Conservation (phyloP, 768 basidiomycete genomes). For the Rubroboletus satanas region DNA sequence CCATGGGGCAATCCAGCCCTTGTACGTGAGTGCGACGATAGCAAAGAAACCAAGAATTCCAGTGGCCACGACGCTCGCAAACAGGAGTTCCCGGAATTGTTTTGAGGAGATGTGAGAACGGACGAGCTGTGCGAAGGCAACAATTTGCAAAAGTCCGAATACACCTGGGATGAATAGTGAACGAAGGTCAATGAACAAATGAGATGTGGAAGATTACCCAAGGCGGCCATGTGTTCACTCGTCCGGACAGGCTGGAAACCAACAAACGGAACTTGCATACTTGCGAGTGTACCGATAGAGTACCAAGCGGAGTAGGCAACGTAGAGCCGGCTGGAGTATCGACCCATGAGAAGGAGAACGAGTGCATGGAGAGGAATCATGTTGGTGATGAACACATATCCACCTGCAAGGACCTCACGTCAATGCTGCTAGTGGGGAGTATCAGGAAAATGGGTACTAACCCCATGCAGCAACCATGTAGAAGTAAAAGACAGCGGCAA, state of each 20-base stretch:
- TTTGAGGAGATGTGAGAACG: constrained; percentile 85
- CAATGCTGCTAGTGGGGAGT: neutral
- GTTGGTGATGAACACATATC: constrained; percentile 99
- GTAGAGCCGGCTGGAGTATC: constrained; percentile 89
- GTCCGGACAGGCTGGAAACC: constrained; percentile 98
- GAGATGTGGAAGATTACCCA: constrained; percentile 50
- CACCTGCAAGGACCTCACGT: constrained; percentile 49
- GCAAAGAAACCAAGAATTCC: constrained; percentile 70
- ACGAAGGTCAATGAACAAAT: neutral
- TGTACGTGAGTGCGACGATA: constrained; percentile 81
- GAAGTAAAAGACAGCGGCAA: constrained; percentile 95
- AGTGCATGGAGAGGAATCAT: constrained; percentile 98
- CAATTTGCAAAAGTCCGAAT: constrained; percentile 93
- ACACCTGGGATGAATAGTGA: constrained; percentile 55
- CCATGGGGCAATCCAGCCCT: constrained; percentile 97
- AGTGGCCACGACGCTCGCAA: constrained; percentile 60
- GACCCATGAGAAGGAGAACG: constrained; percentile 94
- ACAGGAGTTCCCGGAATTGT: constrained; percentile 84
- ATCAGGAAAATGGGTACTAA: constrained; percentile 30
- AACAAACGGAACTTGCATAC: constrained; percentile 99
- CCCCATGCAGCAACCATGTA: constrained; percentile 99
- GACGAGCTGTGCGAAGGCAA: constrained; percentile 88
- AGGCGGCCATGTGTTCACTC: constrained; percentile 97
- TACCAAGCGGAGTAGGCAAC: constrained; percentile 98
- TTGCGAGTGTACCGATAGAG: constrained; percentile 91